Evolutionary conservation across 306 rosid species (phyloP).

Genomic region (Quercus variabilis): DNA sequence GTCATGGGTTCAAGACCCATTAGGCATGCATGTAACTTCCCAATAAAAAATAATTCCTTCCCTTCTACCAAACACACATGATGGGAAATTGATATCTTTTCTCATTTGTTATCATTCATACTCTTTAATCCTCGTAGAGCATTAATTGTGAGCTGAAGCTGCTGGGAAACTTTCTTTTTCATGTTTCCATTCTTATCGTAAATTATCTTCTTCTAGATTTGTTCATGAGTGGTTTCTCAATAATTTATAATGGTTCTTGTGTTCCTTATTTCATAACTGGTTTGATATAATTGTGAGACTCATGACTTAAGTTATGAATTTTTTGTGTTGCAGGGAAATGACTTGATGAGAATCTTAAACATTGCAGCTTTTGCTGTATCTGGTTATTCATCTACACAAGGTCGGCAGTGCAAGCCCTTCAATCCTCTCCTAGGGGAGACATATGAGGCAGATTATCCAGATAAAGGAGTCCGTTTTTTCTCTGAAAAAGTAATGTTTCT

Average conservation of each 20-base stretch:
- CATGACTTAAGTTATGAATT: conserved; percentile 28
- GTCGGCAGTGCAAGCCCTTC: conserved; percentile 98
- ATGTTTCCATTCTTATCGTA: background rate
- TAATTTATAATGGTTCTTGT: conserved; percentile 1
- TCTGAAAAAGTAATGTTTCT: conserved; percentile 74
- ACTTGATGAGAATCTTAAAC: conserved; percentile 89
- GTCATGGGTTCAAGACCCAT: no score
- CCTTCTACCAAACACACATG: no score
- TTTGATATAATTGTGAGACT: conserved; percentile 19
- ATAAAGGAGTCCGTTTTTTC: conserved; percentile 86
- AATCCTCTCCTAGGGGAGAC: conserved; percentile 99
- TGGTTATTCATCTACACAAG: conserved; percentile 96
- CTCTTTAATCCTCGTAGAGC: no score
- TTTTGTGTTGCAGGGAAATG: conserved; percentile 77
- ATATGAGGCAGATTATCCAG: conserved; percentile 97
- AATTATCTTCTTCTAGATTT: background rate
- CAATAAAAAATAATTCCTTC: no score
- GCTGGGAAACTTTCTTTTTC: background rate
- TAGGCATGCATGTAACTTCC: no score
- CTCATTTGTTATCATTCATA: no score
- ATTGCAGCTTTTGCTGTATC: conserved; percentile 97
- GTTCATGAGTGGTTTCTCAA: background rate
- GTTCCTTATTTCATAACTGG: background rate
- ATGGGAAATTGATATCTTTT: no score
- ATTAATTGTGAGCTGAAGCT: background rate